Base-by-base conservation (phyloP, 2,329 filamentous ascomycete genomes). In the Triangularia verruculosa region DNA sequence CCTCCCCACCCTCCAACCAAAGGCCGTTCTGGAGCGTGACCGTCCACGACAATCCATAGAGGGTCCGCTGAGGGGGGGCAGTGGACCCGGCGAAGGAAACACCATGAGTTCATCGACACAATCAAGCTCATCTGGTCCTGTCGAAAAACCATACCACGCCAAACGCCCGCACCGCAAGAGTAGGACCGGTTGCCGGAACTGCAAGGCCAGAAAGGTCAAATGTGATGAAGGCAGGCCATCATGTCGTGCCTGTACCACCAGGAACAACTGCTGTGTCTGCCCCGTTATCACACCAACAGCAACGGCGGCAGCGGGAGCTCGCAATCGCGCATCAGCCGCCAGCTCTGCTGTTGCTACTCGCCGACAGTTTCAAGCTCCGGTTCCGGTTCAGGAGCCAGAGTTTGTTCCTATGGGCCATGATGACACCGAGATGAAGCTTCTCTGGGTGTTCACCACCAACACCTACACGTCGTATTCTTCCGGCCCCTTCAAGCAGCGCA, bases 81-180 rank as follows among this genome's bases (percentile, higher is more conserved):
- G 39, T 47, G 39, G 39, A 20, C 39, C 39, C 39, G 39, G 39
- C 39, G 39, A 47, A n/a, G n/a, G 17, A 47, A 47, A 20, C 17
- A 47, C 39, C 39, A 47, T 47, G 39, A 47, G 39, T 17, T 47
- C 39, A 7, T 47, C 39, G 39, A 47, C 39, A 9, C 39, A n/a
- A n/a, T 43, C 34, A 20, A 17, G 6, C 7, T 47, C 39, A 20
- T 24, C 28, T 22, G 25, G 30, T 27, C n/a, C 53, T 13, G 30
- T 55, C 9, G 57, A 62, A 9, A 69, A 62, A 58, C 76, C 76
- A 1, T 82, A 78, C 59, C 74, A 79, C 61, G 66, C 78, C 57
- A 86, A 86, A 71, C 78, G 82, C 11, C 82, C 83, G 56, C 83
- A 86, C 71, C 82, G 77, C 67, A 86, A 86, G 72, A 84, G 83